Evolutionary conservation across 1,284 basidiomycete species (phyloP).

Genomic region (Irpex sp.): DNA sequence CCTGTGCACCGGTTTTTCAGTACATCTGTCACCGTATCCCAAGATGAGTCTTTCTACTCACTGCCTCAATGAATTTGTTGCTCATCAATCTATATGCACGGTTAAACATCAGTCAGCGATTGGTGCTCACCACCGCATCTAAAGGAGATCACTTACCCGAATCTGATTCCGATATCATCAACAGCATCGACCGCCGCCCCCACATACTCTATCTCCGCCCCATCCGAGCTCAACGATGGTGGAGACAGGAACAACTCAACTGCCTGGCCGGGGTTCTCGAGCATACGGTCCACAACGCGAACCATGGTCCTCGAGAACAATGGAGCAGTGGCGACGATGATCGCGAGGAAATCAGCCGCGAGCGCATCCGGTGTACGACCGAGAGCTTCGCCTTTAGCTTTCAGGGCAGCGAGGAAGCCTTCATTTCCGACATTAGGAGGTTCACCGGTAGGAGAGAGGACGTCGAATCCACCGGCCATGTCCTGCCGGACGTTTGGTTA

Average conservation of each 20-base stretch:
- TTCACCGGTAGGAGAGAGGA: neutral
- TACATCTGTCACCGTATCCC: neutral
- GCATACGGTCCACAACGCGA: neutral
- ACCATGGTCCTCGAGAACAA: constrained; percentile 9
- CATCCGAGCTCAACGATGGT: neutral
- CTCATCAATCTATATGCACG: constrained; percentile 3
- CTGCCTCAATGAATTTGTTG: constrained; percentile 5
- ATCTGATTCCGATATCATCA: constrained; percentile 2
- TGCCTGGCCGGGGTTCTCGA: neutral
- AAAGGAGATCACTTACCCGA: constrained; percentile 7
- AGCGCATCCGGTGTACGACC: constrained; percentile 17
- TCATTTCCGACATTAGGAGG: neutral
- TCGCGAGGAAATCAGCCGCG: constrained; percentile 1
- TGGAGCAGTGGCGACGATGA: constrained; percentile 8
- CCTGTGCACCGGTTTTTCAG: neutral
- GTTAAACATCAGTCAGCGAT: neutral
- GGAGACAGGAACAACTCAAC: neutral
- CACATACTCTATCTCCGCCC: neutral
- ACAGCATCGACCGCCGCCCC: neutral
- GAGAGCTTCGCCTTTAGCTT: neutral
- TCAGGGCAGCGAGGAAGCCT: neutral
- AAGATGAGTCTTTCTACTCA: neutral
- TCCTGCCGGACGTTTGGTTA: neutral
- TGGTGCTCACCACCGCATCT: too few relatives aligned
- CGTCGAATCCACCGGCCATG: neutral